These are phyloP conservation scores for Phanerochaete carnosa DNA, from an alignment of 768 basidiomycete species.

Conservation along the genomic window DNA sequence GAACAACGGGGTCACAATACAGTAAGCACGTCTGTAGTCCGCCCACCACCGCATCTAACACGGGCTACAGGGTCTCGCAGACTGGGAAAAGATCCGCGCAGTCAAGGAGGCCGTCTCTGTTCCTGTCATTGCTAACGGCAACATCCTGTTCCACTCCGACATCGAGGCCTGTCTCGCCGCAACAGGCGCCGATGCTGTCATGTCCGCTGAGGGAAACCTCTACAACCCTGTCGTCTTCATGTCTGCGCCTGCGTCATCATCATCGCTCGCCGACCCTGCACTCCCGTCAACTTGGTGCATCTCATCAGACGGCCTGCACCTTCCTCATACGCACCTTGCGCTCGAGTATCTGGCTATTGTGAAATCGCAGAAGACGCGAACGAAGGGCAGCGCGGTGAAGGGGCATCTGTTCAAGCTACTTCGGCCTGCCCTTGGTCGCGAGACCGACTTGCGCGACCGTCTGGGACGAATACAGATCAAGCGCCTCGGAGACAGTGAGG, in stretches of 20 bases:
- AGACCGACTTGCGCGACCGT: conserved; percentile 70
- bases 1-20: conserved; percentile 88
- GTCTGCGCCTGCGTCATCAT: not conserved
- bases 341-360: conserved; percentile 87
- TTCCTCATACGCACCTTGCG: conserved; percentile 64
- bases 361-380: conserved; percentile 61
- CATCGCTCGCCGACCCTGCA: conserved; percentile 6
- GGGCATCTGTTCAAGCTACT: conserved; percentile 93
- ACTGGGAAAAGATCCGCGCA: conserved; percentile 85
- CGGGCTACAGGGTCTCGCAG: conserved; percentile 66
- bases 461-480: conserved; percentile 49
- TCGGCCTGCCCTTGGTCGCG: conserved; percentile 64
- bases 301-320: conserved; percentile 36
- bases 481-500: conserved; percentile 24
- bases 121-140: conserved; percentile 97
- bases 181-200: conserved; percentile 90
- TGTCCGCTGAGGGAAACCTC: conserved; percentile 93
- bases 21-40: conserved; percentile 17
- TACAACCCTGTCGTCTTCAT: conserved; percentile 87
- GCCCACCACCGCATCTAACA: not conserved
- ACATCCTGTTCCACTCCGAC: conserved; percentile 86
- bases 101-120: conserved; percentile 89
- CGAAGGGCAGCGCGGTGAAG: conserved; percentile 74
- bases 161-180: conserved; percentile 72
- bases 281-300: conserved; percentile 10